Evolutionary conservation across 2,329 filamentous ascomycete genomes (phyloP), one percentile per base, ranked within the genome.

Genomic region (Acarospora socialis): DNA sequence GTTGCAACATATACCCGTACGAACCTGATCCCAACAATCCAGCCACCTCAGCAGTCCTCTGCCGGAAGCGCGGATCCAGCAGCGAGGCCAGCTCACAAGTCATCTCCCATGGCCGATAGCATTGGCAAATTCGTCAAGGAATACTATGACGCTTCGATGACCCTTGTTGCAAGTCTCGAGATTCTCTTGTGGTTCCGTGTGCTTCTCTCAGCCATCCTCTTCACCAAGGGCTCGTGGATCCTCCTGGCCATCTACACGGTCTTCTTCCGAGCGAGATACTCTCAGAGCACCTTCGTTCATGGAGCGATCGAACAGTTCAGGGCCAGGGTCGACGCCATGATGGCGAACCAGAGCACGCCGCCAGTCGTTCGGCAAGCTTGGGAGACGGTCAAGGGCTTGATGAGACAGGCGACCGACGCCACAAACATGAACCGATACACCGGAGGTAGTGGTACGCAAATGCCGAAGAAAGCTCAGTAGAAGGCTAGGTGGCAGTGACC

Each of bases 131-230:
- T 98, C 50, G 84, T 98, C 56, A 95, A 95, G 74, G 74, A 84
- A 55, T 94, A 95, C 71, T 98, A 98, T 54, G 90, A 98, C 55
- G 63, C 73, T 39, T 92, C 83, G 58, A 98, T 98, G 90, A 81
- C 80, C 36, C 65, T 95, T 39, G 90, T 98, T 19, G 80, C 87
- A 21, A 65, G 68, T 28, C 80, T 98, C 37, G 90, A 98, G 64
- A 82, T 95, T 45, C 60, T 71, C 23, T 73, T 95, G 38, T 92
- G 86, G 77, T 63, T 80, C 57, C 83, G 90, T 50, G 63, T 98
- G 34, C 52, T 92, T 29, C 60, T 84, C 33, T 78, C 81, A 19
- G 82, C 83, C 40, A 60, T 95, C 41, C 66, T 92, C 46, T 95
- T 95, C 72, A 75, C 77, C 61, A 82, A 78, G 56, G 78, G 83